Conservation (phyloP, 1,139 yeast genomes). For the Sugiyamaella grinbergsii region DNA sequence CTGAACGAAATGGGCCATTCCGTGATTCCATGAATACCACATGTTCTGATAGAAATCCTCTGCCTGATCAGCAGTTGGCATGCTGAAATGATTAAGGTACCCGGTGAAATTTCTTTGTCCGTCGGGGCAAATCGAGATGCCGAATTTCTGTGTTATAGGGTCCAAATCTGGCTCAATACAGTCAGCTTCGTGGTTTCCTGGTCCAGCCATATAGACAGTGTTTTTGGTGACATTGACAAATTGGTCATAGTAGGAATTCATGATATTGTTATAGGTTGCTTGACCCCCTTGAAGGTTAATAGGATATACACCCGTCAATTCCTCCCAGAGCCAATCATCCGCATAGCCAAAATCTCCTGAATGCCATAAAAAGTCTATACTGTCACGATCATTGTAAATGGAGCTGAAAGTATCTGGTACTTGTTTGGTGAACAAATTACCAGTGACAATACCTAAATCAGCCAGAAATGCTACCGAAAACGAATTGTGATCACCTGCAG, state of each 20-base stretch:
- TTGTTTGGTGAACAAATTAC: constrained; percentile 26
- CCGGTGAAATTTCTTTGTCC: constrained; percentile 38
- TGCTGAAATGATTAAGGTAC: constrained; percentile 33
- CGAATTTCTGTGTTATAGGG: constrained; percentile 22
- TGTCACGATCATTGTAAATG: constrained; percentile 16
- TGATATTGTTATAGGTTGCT: constrained; percentile 23
- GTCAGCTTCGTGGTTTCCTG: constrained; percentile 39
- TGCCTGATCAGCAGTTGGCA: constrained; percentile 31
- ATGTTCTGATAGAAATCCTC: constrained; percentile 30
- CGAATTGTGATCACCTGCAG: constrained; percentile 22
- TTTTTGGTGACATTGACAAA: constrained; percentile 31
- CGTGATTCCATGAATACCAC: constrained; percentile 38
- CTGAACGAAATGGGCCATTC: constrained; percentile 34
- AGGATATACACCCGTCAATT: constrained; percentile 26
- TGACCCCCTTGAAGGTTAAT: constrained; percentile 17
- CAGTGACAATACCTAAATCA: constrained; percentile 34
- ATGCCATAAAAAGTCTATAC: constrained; percentile 34
- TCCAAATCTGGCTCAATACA: constrained; percentile 31
- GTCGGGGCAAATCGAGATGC: constrained; percentile 30
- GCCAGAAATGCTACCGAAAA: constrained; percentile 25
- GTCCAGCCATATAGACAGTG: constrained; percentile 37
- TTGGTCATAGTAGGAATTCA: constrained; percentile 33
- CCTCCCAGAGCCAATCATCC: constrained; percentile 37
- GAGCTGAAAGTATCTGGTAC: constrained; percentile 25
- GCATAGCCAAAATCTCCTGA: constrained; percentile 38